Evolutionary conservation across 768 basidiomycete genomes (phyloP).

Genomic region (Phylloporus sp.): DNA sequence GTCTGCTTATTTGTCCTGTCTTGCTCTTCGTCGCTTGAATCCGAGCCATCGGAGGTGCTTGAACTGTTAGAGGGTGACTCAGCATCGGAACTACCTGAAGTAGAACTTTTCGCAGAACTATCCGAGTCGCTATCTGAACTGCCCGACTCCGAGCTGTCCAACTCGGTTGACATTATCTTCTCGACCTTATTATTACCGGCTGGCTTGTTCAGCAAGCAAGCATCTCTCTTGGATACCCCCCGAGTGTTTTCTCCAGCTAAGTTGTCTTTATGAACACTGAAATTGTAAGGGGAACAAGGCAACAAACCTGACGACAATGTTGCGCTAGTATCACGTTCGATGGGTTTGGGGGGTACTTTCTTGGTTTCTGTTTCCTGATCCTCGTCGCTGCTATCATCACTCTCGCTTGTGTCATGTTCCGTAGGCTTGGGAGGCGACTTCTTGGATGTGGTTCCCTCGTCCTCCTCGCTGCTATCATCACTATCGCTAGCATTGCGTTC

Average conservation of each 20-base stretch:
- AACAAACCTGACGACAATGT: slow-evolving; percentile 37
- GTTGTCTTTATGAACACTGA: background rate
- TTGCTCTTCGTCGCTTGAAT: slow-evolving; percentile 14
- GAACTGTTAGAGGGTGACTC: slow-evolving; percentile 16
- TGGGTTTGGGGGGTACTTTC: slow-evolving; percentile 4
- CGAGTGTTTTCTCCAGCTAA: slow-evolving; percentile 12
- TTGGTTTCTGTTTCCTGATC: background rate
- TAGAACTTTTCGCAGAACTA: slow-evolving; percentile 10
- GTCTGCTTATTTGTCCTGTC: background rate
- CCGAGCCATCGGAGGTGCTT: slow-evolving; percentile 9
- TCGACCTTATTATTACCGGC: background rate
- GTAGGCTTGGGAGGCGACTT: background rate
- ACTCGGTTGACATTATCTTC: background rate
- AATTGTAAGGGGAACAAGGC: background rate
- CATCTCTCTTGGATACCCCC: background rate
- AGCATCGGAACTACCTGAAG: slow-evolving; percentile 13
- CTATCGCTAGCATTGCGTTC: too few relatives aligned
- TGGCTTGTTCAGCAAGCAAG: slow-evolving; percentile 3
- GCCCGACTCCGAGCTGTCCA: slow-evolving; percentile 13
- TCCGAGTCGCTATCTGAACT: slow-evolving; percentile 15
- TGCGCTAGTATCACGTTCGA: slow-evolving; percentile 36
- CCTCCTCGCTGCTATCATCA: slow-evolving; percentile 7
- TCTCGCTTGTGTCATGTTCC: slow-evolving; percentile 9
- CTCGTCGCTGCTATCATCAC: background rate
- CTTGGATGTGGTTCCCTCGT: background rate